Evolutionary conservation across 768 basidiomycete species (phyloP).

Genomic region (Lactarius quietus): DNA sequence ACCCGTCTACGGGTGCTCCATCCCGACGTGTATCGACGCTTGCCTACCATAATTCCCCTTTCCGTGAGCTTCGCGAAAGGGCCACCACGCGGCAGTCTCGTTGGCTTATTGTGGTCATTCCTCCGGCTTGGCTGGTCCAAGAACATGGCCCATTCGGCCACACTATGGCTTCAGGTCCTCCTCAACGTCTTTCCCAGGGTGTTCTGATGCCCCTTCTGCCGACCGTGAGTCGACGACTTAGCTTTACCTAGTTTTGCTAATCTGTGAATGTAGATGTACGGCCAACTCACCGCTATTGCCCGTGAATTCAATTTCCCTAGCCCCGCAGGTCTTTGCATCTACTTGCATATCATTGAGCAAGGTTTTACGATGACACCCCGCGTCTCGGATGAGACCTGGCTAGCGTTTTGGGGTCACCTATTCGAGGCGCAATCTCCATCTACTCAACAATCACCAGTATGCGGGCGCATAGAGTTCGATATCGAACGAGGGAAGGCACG

Average conservation of each 20-base stretch:
- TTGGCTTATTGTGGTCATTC: constrained; percentile 64
- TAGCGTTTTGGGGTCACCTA: constrained; percentile 61
- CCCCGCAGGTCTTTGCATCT: constrained; percentile 72
- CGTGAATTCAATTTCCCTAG: constrained; percentile 81
- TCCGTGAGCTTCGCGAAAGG: constrained; percentile 44
- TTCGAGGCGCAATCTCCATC: constrained; percentile 42
- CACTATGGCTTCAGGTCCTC: constrained; percentile 54
- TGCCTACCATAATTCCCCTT: constrained; percentile 47
- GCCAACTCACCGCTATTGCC: constrained; percentile 73
- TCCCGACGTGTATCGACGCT: constrained; percentile 49
- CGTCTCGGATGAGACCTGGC: constrained; percentile 78
- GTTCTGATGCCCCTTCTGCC: constrained; percentile 72
- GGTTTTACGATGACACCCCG: constrained; percentile 60
- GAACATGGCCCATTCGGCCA: constrained; percentile 59
- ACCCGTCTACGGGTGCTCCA: constrained; percentile 26
- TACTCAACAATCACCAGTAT: constrained; percentile 51
- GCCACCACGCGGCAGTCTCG: constrained; percentile 38
- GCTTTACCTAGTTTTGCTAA: constrained; percentile 1
- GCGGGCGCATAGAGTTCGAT: constrained; percentile 84
- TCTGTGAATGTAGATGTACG: constrained; percentile 53
- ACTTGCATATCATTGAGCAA: constrained; percentile 59
- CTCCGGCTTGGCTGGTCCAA: constrained; percentile 54
- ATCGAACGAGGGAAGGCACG: constrained; percentile 70
- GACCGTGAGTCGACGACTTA: constrained; percentile 45
- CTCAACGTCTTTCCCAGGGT: constrained; percentile 60